These are phyloP conservation scores for Clitopilus hobsonii DNA, from an alignment of 768 basidiomycete genomes.

Conservation along the genomic window DNA sequence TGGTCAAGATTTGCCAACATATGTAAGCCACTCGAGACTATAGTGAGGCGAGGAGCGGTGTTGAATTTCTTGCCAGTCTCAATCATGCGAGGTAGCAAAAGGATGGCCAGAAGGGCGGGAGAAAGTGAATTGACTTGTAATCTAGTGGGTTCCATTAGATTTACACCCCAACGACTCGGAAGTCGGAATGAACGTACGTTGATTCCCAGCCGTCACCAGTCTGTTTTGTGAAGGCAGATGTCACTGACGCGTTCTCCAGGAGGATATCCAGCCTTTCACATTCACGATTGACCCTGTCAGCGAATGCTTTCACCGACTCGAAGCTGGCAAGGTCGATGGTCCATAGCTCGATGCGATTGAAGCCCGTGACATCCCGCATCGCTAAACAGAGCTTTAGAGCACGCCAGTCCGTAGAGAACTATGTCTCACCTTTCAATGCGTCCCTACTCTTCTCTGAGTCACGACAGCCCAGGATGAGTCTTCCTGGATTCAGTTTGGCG, in stretches of 20 bases:
- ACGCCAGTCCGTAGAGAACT: too few relatives aligned
- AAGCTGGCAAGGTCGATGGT: conserved; percentile 37
- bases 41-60: conserved; percentile 30
- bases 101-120: conserved; percentile 32
- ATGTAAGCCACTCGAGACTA: conserved; percentile 43
- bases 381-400: too few relatives aligned
- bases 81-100: conserved; percentile 37
- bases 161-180: background rate
- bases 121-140: conserved; percentile 45
- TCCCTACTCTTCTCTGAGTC: too few relatives aligned
- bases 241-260: conserved; percentile 37
- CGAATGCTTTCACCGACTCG: conserved; percentile 34
- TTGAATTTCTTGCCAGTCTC: conserved; percentile 27
- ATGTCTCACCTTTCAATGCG: too few relatives aligned
- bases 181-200: conserved; percentile 20
- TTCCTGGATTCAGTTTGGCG: too few relatives aligned
- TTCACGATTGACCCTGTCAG: conserved; percentile 26
- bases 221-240: conserved; percentile 7
- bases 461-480: too few relatives aligned
- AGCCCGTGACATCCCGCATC: too few relatives aligned
- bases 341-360: conserved; percentile 31
- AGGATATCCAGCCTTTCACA: conserved; percentile 37
- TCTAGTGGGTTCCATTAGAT: conserved; percentile 18
- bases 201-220: conserved; percentile 44
- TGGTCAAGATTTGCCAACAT: conserved; percentile 20